These are phyloP conservation scores for Suhomyces atakaporum DNA, from an alignment of 1,139 yeast species.

Conservation along the genomic window DNA sequence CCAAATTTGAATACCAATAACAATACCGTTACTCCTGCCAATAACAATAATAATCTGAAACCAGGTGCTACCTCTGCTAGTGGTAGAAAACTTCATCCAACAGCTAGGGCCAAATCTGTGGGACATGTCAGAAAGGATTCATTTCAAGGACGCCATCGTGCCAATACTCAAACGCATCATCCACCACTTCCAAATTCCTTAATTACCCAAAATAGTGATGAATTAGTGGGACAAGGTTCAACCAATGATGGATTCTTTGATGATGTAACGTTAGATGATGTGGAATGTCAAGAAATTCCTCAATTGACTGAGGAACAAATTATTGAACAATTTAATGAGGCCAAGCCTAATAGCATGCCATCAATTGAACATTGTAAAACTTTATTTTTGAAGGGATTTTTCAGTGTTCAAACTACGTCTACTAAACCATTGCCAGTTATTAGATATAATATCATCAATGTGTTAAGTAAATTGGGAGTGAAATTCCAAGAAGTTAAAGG, in stretches of 20 bases:
- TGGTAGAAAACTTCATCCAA: conserved; percentile 56
- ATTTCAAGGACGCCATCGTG: conserved; percentile 27
- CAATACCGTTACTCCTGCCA: conserved; percentile 5
- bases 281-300: conserved; percentile 37
- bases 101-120: conserved; percentile 86
- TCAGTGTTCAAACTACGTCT: conserved; percentile 93
- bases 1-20: conserved; percentile 37
- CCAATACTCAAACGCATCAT: conserved; percentile 33
- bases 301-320: conserved; percentile 62
- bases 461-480: conserved; percentile 75
- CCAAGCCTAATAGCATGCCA: conserved; percentile 84
- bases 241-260: conserved; percentile 59
- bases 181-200: conserved; percentile 55
- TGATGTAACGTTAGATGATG: conserved; percentile 58
- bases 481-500: conserved; percentile 89
- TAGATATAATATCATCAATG: conserved; percentile 79
- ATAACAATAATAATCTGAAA: conserved; percentile 6
- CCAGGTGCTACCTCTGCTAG: conserved; percentile 9
- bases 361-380: conserved; percentile 93
- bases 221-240: conserved; percentile 23
- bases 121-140: conserved; percentile 69
- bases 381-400: conserved; percentile 88
- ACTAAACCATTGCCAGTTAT: conserved; percentile 90
- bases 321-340: conserved; percentile 64
- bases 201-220: conserved; percentile 49